Evolutionary conservation across 2,329 filamentous ascomycete species (phyloP).

Genomic region (Fusarium sterilihyphosum): DNA sequence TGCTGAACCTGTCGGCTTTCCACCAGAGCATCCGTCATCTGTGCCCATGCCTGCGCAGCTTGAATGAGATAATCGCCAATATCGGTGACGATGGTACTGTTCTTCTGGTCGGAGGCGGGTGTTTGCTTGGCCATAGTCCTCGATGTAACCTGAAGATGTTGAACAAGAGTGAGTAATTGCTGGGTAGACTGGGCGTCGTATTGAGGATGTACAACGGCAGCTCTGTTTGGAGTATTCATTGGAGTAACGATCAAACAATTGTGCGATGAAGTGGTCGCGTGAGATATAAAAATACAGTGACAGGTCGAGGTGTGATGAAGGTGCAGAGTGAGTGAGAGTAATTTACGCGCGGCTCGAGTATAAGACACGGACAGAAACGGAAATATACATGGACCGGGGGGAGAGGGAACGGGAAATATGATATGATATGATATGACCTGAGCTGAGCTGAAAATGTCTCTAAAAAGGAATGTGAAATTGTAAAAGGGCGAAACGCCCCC

Average conservation of each 20-base stretch:
- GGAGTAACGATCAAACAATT: neutral
- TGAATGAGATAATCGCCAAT: conserved; percentile 50
- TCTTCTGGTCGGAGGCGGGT: conserved; percentile 9
- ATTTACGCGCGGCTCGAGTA: neutral
- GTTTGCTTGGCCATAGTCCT: conserved; percentile 23
- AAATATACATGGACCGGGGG: neutral
- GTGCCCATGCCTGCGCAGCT: conserved; percentile 47
- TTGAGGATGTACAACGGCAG: conserved; percentile 3
- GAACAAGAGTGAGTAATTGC: conserved; percentile 20
- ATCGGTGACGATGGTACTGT: conserved; percentile 44
- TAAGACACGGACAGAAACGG: neutral
- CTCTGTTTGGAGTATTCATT: conserved; percentile 21
- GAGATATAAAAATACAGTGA: neutral
- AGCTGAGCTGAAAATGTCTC: neutral
- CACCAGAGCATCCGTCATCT: conserved; percentile 46
- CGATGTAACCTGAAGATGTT: conserved; percentile 17
- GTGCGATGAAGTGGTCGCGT: neutral
- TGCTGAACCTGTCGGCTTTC: conserved; percentile 47
- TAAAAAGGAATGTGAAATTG: conserved; percentile 3
- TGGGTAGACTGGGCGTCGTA: conserved; percentile 25
- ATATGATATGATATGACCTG: neutral
- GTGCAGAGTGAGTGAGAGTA: neutral
- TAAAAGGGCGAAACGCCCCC: conserved; percentile 21
- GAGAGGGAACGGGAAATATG: neutral
- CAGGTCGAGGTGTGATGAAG: neutral